A percentile compares a stretch with the other conserved stretches of the same genome.
These are phyloP conservation scores for Cyberlindnera japonica DNA, from an alignment of 805 yeast species.

Conservation along the genomic window DNA sequence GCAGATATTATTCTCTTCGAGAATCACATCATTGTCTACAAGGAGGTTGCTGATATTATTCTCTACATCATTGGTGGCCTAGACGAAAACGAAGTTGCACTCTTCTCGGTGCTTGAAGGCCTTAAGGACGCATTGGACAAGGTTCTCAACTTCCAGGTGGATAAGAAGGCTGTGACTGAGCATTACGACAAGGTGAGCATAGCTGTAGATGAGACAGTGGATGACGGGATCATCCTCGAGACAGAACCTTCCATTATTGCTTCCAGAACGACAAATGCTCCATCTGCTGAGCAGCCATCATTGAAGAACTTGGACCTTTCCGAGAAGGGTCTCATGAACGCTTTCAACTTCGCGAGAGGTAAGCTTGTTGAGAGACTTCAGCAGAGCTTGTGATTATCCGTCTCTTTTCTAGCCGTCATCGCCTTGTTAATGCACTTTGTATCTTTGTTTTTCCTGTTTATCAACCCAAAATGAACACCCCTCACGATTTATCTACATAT, in stretches of 20 bases:
- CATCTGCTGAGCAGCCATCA: conserved; percentile 57
- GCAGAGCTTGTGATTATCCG: conserved; percentile 37
- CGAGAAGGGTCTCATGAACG: conserved; percentile 76
- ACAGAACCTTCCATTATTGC: conserved; percentile 85
- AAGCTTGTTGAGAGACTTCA: conserved; percentile 53
- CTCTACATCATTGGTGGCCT: conserved; percentile 68
- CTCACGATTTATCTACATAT: background rate
- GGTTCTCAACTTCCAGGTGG: conserved; percentile 63
- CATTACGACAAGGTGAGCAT: conserved; percentile 82
- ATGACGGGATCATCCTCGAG: conserved; percentile 90
- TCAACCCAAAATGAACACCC: background rate
- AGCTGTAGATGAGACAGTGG: conserved; percentile 88
- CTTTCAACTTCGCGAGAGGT: conserved; percentile 84
- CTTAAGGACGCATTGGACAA: conserved; percentile 79
- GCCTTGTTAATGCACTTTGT: conserved; percentile 12
- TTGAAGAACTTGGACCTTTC: conserved; percentile 59
- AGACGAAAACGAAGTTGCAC: conserved; percentile 81
- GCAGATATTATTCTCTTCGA: conserved; percentile 80
- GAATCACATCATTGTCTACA: conserved; percentile 77
- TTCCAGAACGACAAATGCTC: conserved; percentile 86
- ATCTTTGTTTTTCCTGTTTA: background rate
- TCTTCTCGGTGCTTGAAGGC: conserved; percentile 72
- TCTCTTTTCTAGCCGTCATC: no score
- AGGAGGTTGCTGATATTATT: conserved; percentile 73
- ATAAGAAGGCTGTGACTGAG: conserved; percentile 73